Evolutionary conservation across 345 rosid genomes (phyloP).

Genomic region (Kernera saxatilis): DNA sequence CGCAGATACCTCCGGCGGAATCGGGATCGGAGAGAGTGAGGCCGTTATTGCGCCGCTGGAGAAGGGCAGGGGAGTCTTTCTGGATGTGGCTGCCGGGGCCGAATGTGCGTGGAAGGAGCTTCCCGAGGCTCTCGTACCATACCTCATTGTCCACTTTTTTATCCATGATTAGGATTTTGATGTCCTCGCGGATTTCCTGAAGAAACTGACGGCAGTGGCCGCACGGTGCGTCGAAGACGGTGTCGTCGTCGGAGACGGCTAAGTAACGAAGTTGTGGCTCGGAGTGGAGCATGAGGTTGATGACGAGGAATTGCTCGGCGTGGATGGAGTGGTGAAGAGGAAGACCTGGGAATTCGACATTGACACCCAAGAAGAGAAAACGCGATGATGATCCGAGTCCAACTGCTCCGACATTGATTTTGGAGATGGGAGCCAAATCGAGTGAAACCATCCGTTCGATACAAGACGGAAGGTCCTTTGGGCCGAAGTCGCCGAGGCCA

Average conservation of each 20-base stretch:
- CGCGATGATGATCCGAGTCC: constrained; percentile 73
- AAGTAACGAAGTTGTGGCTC: constrained; percentile 44
- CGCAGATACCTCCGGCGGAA: constrained; percentile 5
- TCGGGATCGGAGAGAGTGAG: constrained; percentile 23
- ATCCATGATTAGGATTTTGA: constrained; percentile 32
- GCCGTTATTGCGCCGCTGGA: constrained; percentile 53
- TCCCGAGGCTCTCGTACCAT: constrained; percentile 36
- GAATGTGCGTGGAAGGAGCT: constrained; percentile 59
- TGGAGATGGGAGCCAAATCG: constrained; percentile 66
- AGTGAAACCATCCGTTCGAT: not conserved
- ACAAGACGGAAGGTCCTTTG: not conserved
- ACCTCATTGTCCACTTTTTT: too few species aligned
- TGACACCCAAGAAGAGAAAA: constrained; percentile 59
- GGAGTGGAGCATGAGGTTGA: constrained; percentile 56
- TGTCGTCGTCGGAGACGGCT: constrained; percentile 54
- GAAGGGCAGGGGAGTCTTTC: constrained; percentile 51
- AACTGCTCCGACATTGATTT: constrained; percentile 52
- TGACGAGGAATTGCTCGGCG: constrained; percentile 84
- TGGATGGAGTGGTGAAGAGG: constrained; percentile 77
- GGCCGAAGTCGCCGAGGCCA: constrained; percentile 16
- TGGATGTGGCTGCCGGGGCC: constrained; percentile 67
- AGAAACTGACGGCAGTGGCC: constrained; percentile 96
- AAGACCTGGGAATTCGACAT: constrained; percentile 76
- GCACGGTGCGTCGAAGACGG: constrained; percentile 59
- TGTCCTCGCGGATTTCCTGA: constrained; percentile 66